Percentiles rank a stretch among this genome's conserved stretches.
These are phyloP conservation scores for Candida arabinofermentans DNA, from an alignment of 805 yeast species.

Conservation along the genomic window DNA sequence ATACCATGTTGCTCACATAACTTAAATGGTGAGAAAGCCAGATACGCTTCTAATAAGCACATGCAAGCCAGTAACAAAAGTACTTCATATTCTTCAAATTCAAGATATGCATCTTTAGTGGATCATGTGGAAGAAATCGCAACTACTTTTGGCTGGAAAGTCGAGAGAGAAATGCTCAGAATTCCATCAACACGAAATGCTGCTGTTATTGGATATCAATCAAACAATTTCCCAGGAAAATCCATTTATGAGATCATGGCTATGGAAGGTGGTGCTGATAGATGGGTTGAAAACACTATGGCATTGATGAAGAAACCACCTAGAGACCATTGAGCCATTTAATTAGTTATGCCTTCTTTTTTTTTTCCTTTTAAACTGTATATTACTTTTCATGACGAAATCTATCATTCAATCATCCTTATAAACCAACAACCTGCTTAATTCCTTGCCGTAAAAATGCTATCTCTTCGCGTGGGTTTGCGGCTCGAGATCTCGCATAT, in stretches of 20 bases:
- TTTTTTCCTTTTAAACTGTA: background rate
- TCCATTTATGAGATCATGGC: slow-evolving; percentile 57
- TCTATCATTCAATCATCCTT: no score
- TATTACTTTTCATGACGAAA: no score
- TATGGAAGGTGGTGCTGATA: slow-evolving; percentile 84
- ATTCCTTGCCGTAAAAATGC: no score
- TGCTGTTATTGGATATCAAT: slow-evolving; percentile 69
- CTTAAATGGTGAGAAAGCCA: slow-evolving; percentile 66
- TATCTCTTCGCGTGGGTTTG: no score
- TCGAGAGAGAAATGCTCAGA: slow-evolving; percentile 79
- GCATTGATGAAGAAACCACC: slow-evolving; percentile 66
- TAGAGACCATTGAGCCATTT: slow-evolving; percentile 50
- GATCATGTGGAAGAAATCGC: slow-evolving; percentile 79
- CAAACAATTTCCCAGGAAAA: slow-evolving; percentile 24
- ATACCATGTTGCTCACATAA: slow-evolving; percentile 95
- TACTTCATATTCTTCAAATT: slow-evolving; percentile 35
- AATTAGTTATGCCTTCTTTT: background rate
- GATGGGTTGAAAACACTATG: slow-evolving; percentile 84
- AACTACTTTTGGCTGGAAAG: slow-evolving; percentile 71
- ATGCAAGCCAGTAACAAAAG: slow-evolving; percentile 13
- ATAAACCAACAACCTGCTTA: no score
- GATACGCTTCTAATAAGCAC: slow-evolving; percentile 50
- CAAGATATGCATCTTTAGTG: slow-evolving; percentile 81
- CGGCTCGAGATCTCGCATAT: no score
- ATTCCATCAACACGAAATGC: slow-evolving; percentile 94